phyloP scores from a whole-genome alignment of 2,329 filamentous ascomycete genomes.

The Celoporthe dispersa region DNA sequence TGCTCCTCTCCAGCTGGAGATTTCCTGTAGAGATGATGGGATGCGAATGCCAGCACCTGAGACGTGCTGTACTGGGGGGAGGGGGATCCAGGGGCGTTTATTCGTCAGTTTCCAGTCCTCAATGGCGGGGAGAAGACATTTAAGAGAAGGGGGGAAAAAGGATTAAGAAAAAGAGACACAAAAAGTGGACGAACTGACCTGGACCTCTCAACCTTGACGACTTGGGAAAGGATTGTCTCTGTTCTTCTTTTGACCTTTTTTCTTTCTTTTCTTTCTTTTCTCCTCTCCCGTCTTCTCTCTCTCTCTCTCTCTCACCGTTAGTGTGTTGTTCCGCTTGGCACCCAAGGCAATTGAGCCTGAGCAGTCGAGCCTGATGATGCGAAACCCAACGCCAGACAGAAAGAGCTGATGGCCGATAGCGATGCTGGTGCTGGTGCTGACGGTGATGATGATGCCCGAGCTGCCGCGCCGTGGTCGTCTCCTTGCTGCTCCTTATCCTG shows the following conservation, averaged over 20 bases:
- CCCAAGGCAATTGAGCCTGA: no score
- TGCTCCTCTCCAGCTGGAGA: not conserved
- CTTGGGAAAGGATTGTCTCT: not conserved
- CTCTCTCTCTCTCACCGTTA: not conserved
- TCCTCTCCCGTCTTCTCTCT: no score
- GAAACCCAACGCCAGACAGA: not conserved
- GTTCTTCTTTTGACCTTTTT: not conserved
- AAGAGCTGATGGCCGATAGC: not conserved
- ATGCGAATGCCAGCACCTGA: not conserved
- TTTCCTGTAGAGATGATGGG: not conserved
- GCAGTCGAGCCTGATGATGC: constrained; percentile 7
- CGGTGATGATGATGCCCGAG: constrained; percentile 6
- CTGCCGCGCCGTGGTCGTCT: constrained; percentile 9
- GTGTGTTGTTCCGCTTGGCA: not conserved
- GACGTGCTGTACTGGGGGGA: not conserved
- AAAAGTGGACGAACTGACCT: not conserved
- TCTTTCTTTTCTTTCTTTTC: no score
- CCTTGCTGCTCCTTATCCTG: constrained; percentile 1
- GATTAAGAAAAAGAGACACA: not conserved
- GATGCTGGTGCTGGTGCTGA: constrained; percentile 1
- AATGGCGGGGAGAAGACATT: not conserved
- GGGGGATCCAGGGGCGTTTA: not conserved
- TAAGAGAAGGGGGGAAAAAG: not conserved
- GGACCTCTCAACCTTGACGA: no score
- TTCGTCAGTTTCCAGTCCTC: not conserved